Conservation (phyloP, 306 rosid species). For the Trifolium dubium region DNA sequence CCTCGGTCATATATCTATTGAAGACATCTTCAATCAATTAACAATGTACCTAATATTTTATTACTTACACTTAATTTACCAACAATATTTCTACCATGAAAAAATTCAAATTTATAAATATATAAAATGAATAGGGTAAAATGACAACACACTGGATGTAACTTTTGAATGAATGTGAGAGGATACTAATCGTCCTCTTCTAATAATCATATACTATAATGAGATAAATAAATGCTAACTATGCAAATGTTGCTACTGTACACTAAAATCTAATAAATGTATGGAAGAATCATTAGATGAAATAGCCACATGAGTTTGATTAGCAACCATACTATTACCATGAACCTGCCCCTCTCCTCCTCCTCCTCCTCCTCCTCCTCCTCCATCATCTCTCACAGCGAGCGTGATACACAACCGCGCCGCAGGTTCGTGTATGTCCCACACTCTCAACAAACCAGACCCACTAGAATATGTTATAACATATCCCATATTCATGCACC, state of each 20-base stretch:
- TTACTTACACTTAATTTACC: too few species aligned
- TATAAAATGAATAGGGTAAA: too few species aligned
- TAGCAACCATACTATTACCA: constrained; percentile 55
- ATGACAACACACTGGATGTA: not conserved
- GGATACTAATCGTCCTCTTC: not conserved
- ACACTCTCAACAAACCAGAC: constrained; percentile 53
- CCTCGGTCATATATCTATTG: too few species aligned
- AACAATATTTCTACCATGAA: too few species aligned
- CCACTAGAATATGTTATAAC: constrained; percentile 56
- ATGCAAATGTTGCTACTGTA: constrained; percentile 23
- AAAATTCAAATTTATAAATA: too few species aligned
- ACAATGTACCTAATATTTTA: too few species aligned
- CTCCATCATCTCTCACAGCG: constrained; percentile 42
- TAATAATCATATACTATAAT: not conserved
- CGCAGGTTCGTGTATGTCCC: constrained; percentile 49
- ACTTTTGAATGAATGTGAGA: constrained; percentile 37
- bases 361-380: constrained; percentile 23
- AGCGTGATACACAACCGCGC: constrained; percentile 17
- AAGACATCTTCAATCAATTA: too few species aligned
- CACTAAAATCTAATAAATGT: constrained; percentile 82
- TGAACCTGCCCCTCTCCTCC: constrained; percentile 12
- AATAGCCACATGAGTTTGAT: constrained; percentile 69
- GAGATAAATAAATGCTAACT: not conserved
- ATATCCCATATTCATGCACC: constrained; percentile 64
- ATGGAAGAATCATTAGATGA: constrained; percentile 44